phyloP scores from a whole-genome alignment of 805 yeast genomes.

The Yarrowia sp. region DNA sequence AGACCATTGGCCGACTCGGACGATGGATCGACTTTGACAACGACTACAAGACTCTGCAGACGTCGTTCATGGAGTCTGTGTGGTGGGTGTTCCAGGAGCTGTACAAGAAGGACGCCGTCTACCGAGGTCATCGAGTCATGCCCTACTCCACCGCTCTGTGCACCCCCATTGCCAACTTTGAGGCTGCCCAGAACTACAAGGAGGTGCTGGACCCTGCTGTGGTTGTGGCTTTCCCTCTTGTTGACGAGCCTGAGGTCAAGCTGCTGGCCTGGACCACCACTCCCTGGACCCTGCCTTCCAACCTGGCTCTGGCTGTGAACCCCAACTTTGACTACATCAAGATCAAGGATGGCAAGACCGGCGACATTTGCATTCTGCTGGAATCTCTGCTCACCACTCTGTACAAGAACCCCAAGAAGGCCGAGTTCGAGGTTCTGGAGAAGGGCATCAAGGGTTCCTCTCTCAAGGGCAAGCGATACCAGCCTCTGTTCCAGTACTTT shows the following conservation, averaged over 20 bases:
- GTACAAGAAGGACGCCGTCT: constrained; percentile 84
- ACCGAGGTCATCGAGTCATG: constrained; percentile 97
- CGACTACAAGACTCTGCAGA: constrained; percentile 96
- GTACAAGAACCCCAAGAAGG: constrained; percentile 94
- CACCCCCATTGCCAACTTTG: constrained; percentile 95
- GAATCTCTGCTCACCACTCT: constrained; percentile 82
- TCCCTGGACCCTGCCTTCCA: constrained; percentile 98
- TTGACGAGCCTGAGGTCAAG: constrained; percentile 79
- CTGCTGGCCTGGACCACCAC: constrained; percentile 99
- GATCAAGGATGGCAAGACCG: constrained; percentile 86
- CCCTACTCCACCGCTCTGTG: constrained; percentile 98
- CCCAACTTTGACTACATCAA: constrained; percentile 91
- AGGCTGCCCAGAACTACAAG: constrained; percentile 97
- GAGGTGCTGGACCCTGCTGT: constrained; percentile 97
- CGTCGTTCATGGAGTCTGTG: constrained; percentile 94
- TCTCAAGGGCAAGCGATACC: constrained; percentile 78
- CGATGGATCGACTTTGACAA: constrained; percentile 99
- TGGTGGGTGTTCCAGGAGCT: constrained; percentile 99
- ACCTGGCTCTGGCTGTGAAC: constrained; percentile 89
- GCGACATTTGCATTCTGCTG: constrained; percentile 79
- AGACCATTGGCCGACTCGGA: constrained; percentile 91
- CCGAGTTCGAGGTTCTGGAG: constrained; percentile 82
- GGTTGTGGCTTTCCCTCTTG: constrained; percentile 83
- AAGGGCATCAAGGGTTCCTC: constrained; percentile 74
- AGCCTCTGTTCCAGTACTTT: constrained; percentile 84